These are phyloP conservation scores for Podaxis sp. DNA, from an alignment of 768 basidiomycete species.

Conservation along the genomic window DNA sequence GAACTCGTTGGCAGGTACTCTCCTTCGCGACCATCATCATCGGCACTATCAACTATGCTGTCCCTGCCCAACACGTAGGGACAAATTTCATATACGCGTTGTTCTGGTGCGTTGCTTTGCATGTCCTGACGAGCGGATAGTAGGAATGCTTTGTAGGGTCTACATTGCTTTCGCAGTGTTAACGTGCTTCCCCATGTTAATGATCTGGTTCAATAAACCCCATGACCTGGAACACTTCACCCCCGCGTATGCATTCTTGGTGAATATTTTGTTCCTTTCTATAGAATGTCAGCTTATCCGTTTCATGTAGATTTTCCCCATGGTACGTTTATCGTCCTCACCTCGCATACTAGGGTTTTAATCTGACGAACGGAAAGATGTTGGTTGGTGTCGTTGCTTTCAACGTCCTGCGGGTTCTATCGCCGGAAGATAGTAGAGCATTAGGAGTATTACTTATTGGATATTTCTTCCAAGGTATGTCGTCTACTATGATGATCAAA, in stretches of 20 bases:
- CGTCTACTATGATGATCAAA: too few relatives aligned
- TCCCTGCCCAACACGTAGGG: constrained; percentile 31
- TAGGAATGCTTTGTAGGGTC: constrained; percentile 23
- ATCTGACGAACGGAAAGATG: constrained; percentile 26
- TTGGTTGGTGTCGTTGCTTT: constrained; percentile 43
- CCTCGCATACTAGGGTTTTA: background rate
- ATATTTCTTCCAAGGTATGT: constrained; percentile 44
- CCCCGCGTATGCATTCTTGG: constrained; percentile 32
- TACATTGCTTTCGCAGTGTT: constrained; percentile 33
- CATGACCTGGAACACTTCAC: constrained; percentile 38
- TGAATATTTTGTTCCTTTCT: constrained; percentile 17
- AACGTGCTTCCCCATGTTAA: constrained; percentile 42
- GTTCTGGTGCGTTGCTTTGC: constrained; percentile 33
- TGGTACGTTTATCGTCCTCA: constrained; percentile 23
- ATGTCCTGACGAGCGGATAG: background rate
- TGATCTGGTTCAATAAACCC: constrained; percentile 46
- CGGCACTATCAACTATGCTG: constrained; percentile 41
- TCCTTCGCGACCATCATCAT: constrained; percentile 48
- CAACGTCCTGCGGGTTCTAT: constrained; percentile 35
- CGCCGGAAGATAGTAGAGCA: constrained; percentile 28
- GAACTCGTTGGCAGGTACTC: constrained; percentile 28
- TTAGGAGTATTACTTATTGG: constrained; percentile 37
- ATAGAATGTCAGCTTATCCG: background rate
- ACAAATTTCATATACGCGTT: constrained; percentile 33
- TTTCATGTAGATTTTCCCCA: constrained; percentile 22